Evolutionary conservation across 257 asterid genomes (phyloP).

Genomic region (Thymus mandschuricus): DNA sequence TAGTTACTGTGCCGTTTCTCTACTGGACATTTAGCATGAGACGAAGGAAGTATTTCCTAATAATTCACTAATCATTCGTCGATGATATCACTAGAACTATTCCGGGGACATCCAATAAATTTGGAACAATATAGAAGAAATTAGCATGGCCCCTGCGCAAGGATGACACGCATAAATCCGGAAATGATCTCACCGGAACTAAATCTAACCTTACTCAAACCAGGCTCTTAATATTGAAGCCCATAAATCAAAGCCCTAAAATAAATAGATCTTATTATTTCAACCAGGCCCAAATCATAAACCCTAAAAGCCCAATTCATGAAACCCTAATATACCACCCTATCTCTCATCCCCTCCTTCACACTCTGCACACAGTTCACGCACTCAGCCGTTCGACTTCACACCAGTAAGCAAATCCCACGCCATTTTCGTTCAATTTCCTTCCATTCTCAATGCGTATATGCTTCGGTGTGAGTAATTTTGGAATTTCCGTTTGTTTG

Average conservation of each 20-base stretch:
- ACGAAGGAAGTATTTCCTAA: too few species aligned
- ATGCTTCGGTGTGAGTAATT: background rate
- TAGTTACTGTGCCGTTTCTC: too few species aligned
- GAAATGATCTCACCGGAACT: too few species aligned
- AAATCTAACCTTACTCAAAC: too few species aligned
- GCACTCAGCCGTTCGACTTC: background rate
- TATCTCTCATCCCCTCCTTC: background rate
- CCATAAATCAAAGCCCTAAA: background rate
- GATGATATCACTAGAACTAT: too few species aligned
- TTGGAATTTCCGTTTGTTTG: conserved; percentile 13
- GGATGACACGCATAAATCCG: conserved; percentile 70
- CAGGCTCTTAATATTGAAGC: background rate
- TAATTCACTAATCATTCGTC: too few species aligned
- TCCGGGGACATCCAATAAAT: conserved; percentile 43
- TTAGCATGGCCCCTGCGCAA: conserved; percentile 92
- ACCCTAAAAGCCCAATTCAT: conserved; percentile 30
- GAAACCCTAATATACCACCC: conserved; percentile 34
- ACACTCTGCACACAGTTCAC: conserved; percentile 21
- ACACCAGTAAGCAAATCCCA: conserved; percentile 23
- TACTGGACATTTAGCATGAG: too few species aligned
- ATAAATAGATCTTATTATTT: background rate
- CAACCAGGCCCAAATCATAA: background rate
- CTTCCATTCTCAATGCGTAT: background rate
- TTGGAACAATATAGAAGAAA: conserved; percentile 84
- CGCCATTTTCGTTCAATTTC: background rate